Evolutionary conservation across 1,284 basidiomycete genomes (phyloP).

Genomic region (Ganoderma resinaceum): DNA sequence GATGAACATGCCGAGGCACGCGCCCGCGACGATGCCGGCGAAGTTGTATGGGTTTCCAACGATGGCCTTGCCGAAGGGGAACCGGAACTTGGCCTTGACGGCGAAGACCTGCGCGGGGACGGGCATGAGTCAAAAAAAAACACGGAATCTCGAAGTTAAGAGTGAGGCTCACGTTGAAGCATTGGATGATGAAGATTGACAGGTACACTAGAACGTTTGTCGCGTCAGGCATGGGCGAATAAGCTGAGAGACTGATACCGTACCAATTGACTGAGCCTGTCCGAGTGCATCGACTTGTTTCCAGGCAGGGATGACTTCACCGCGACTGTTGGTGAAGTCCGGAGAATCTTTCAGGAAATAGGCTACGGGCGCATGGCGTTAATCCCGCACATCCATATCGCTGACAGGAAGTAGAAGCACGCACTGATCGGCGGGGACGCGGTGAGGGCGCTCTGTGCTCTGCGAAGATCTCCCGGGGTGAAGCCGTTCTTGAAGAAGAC

Average conservation of each 20-base stretch:
- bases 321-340: conserved; percentile 61
- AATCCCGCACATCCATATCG: neutral
- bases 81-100: conserved; percentile 68
- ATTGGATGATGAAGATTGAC: conserved; percentile 71
- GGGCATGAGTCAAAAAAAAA: neutral
- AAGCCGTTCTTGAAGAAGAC: conserved; percentile 71
- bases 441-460: conserved; percentile 50
- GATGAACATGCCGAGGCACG: conserved; percentile 69
- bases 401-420: neutral
- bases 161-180: conserved; percentile 62
- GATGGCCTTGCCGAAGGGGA: conserved; percentile 65
- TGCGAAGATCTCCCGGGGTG: conserved; percentile 59
- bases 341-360: conserved; percentile 60
- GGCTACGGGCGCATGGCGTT: conserved; percentile 29
- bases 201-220: conserved; percentile 54
- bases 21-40: conserved; percentile 66
- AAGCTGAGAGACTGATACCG: conserved; percentile 12
- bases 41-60: conserved; percentile 72
- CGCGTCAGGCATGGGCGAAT: conserved; percentile 1
- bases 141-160: neutral
- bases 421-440: conserved; percentile 16
- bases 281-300: conserved; percentile 65
- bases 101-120: conserved; percentile 58
- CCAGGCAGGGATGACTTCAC: conserved; percentile 51
- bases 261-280: conserved; percentile 67